Base-by-base conservation (phyloP, 306 rosid species). In the Datisca glomerata region DNA sequence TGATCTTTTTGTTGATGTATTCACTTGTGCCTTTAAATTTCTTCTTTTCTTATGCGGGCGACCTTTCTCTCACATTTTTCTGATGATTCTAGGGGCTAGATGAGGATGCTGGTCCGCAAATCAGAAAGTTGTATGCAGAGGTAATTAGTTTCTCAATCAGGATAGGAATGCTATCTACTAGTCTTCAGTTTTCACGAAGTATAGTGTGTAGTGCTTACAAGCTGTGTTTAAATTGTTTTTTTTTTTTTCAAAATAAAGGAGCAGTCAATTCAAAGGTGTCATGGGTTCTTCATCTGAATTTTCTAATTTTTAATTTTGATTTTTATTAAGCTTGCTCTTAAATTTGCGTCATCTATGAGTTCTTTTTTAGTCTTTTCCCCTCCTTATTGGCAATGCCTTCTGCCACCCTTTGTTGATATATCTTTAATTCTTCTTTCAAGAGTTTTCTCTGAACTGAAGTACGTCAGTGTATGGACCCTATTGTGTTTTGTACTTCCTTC, bases 1-100 rank as follows among this genome's bases (percentile, higher is more conserved):
- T 51, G 96, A 91, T 67, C 83, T 84, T 68, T 91, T 72, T 68
- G 94, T 75, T 63, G 98, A 91, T 68, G 98, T 91, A 80, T 39
- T 45, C 41, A 24, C 50, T 63, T 53, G 55, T n/a, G n/a, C 21
- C 53, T 12, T 44, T 32, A 36, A 25, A 58, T 40, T 55, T 45
- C 43, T 56, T 63, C 12, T 20, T 24, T 35, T 6, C 10, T 46
- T 53, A 45, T 43, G 11, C 41, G 12, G 41, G 21, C 24, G 47
- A 52, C 24, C 17, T 24, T 55, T 40, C 63, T 57, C 55, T 24
- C 45, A 41, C 20, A 20, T 39, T 60, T 45, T 68, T 50, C 59
- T 68, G 46, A 58, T 55, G 55, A 51, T 56, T 78, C 34, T 50
- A 91, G 98, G 98, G 98, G 29, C 71, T 91, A 70, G 98, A 91